Evolutionary conservation across 2,329 filamentous ascomycete genomes (phyloP).

Genomic region (Aureobasidium sp.): DNA sequence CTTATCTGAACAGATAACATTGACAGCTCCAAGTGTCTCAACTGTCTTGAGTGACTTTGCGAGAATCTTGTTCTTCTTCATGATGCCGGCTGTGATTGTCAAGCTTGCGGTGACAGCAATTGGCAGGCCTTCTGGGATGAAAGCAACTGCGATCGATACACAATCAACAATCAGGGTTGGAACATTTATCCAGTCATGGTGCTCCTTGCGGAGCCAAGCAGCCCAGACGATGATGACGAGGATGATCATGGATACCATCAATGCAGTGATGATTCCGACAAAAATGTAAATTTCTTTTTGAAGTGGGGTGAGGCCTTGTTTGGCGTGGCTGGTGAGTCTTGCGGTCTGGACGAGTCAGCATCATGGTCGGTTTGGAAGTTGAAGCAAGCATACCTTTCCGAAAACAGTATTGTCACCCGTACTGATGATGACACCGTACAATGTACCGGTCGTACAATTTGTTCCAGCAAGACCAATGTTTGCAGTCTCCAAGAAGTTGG

Average conservation of each 20-base stretch:
- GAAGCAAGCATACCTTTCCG: conserved; percentile 46
- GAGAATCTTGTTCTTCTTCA: conserved; percentile 68
- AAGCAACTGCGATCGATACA: conserved; percentile 59
- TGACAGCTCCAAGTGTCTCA: conserved; percentile 66
- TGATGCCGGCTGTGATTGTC: conserved; percentile 69
- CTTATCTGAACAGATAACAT: conserved; percentile 70
- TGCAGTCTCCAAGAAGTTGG: conserved; percentile 69
- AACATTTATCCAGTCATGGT: conserved; percentile 67
- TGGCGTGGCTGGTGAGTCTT: conserved; percentile 62
- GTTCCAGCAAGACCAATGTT: conserved; percentile 75
- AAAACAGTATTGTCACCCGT: conserved; percentile 70
- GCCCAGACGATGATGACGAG: conserved; percentile 62
- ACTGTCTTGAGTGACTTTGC: conserved; percentile 76
- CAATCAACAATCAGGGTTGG: conserved; percentile 65
- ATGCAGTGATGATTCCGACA: conserved; percentile 59
- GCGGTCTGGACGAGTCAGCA: conserved; percentile 41
- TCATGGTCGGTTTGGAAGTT: background rate
- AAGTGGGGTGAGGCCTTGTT: conserved; percentile 59
- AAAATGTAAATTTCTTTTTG: conserved; percentile 69
- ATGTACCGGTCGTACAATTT: conserved; percentile 64
- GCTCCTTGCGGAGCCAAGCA: conserved; percentile 57
- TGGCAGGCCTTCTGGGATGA: conserved; percentile 68
- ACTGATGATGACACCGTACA: conserved; percentile 60
- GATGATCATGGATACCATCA: conserved; percentile 60
- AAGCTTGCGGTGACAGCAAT: conserved; percentile 61